Evolutionary conservation across 805 yeast genomes (phyloP).

Genomic region (Yamadazyma scolyti): DNA sequence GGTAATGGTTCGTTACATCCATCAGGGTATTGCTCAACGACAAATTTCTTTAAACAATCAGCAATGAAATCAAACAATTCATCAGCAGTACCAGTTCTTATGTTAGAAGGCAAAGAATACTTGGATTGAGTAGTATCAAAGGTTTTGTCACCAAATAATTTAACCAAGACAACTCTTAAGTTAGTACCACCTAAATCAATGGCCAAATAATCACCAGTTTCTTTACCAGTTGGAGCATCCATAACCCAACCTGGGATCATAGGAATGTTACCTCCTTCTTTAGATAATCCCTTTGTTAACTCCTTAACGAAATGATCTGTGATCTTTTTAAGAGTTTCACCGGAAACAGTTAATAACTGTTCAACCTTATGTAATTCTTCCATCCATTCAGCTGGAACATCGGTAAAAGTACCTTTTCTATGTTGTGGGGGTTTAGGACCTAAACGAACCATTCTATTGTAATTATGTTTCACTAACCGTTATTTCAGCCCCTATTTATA

Average conservation of each 20-base stretch:
- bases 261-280: conserved; percentile 82
- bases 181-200: conserved; percentile 98
- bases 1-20: conserved; percentile 64
- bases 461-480: not conserved
- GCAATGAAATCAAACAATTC: conserved; percentile 87
- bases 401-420: conserved; percentile 61
- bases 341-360: conserved; percentile 56
- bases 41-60: conserved; percentile 66
- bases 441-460: conserved; percentile 64
- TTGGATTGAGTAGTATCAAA: conserved; percentile 87
- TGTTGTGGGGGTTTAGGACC: conserved; percentile 82
- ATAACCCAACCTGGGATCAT: conserved; percentile 98
- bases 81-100: conserved; percentile 76
- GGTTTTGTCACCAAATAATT: conserved; percentile 75
- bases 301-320: conserved; percentile 75
- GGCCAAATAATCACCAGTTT: conserved; percentile 85
- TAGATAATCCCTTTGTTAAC: conserved; percentile 74
- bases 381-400: conserved; percentile 61
- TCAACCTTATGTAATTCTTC: conserved; percentile 58
- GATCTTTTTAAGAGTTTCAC: conserved; percentile 58
- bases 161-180: conserved; percentile 86
- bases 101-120: conserved; percentile 68
- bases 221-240: conserved; percentile 90
- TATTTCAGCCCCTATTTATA: conserved; percentile 3
- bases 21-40: conserved; percentile 63